Conservation (phyloP, 2,329 filamentous ascomycete genomes). For the Hypoxylon sp. region DNA sequence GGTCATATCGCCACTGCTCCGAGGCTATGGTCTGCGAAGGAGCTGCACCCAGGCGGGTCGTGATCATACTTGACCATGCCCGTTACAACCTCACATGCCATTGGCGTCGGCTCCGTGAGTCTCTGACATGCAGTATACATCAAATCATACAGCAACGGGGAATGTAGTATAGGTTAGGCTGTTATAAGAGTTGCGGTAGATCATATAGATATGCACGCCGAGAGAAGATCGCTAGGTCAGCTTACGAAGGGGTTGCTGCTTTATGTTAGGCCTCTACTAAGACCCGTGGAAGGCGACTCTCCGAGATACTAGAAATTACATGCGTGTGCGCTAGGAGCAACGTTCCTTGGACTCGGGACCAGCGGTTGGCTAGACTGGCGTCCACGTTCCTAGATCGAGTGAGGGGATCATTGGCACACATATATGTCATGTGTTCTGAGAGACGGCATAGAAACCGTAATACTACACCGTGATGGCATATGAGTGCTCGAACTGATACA, state of each 20-base stretch:
- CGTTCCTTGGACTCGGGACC: neutral
- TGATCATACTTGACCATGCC: neutral
- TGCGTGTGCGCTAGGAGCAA: neutral
- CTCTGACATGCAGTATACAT: conserved; percentile 6
- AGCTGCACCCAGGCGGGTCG: neutral
- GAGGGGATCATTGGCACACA: conserved; percentile 1
- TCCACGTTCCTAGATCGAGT: conserved; percentile 4
- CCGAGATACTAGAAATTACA: neutral
- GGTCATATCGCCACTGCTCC: conserved; percentile 2
- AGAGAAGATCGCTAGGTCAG: neutral
- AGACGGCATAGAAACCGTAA: neutral
- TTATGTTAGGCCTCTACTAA: neutral
- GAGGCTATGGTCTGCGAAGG: neutral
- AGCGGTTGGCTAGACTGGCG: conserved; percentile 1
- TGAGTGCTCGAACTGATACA: neutral
- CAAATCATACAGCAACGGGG: conserved; percentile 4
- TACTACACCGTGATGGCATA: neutral
- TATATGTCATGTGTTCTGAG: neutral
- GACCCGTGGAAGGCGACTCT: neutral
- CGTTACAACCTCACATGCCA: conserved; percentile 10
- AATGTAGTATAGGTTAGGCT: too few species aligned
- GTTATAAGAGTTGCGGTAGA: neutral
- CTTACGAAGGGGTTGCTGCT: neutral
- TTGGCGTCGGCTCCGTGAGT: neutral
- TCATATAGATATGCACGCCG: conserved; percentile 4